Conservation (phyloP, 805 yeast genomes). For the Torulaspora franciscae region DNA sequence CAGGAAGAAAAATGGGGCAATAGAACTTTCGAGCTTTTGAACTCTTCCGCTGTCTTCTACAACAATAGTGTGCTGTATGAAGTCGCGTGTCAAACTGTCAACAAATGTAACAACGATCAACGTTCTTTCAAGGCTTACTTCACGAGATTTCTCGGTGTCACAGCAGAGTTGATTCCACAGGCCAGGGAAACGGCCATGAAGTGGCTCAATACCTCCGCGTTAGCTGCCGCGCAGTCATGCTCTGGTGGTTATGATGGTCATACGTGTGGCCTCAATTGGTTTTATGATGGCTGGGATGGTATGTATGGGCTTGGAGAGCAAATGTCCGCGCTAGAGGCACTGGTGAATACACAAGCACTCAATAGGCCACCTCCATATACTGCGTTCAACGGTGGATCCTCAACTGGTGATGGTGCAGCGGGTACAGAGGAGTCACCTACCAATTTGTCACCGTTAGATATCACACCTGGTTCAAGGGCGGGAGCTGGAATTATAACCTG, state of each 20-base stretch:
- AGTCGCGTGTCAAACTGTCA: constrained; percentile 68
- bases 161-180: constrained; percentile 66
- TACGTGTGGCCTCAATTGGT: constrained; percentile 88
- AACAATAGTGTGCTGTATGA: constrained; percentile 61
- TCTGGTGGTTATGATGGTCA: constrained; percentile 82
- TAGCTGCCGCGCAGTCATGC: constrained; percentile 77
- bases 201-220: constrained; percentile 46
- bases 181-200: constrained; percentile 33
- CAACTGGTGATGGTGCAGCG: constrained; percentile 62
- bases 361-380: constrained; percentile 56
- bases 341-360: constrained; percentile 40
- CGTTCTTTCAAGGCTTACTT: constrained; percentile 87
- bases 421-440: constrained; percentile 48
- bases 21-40: constrained; percentile 52
- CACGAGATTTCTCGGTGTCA: constrained; percentile 65
- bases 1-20: constrained; percentile 59
- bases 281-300: constrained; percentile 61
- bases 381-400: constrained; percentile 60
- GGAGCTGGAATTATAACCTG: constrained; percentile 69
- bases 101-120: constrained; percentile 78
- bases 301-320: constrained; percentile 86
- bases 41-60: constrained; percentile 56
- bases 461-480: constrained; percentile 49
- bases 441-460: constrained; percentile 38
- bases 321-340: constrained; percentile 71